A percentile compares a stretch with the other conserved stretches of the same genome.
phyloP scores from a whole-genome alignment of 169 alveolate genomes.

The Eimeria brunetti region DNA sequence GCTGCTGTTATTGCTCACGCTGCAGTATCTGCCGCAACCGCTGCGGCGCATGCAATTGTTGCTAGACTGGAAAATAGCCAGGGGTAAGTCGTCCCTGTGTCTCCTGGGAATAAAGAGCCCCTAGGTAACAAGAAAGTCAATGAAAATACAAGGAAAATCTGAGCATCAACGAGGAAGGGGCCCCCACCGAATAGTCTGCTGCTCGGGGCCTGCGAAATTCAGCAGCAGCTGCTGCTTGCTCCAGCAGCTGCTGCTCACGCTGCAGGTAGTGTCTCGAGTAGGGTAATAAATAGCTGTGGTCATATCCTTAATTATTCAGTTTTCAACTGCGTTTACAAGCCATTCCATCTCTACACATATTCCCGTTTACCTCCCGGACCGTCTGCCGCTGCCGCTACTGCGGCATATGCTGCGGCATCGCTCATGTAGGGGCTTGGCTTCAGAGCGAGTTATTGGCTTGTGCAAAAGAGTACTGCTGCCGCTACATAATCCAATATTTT shows the following conservation, averaged over 20 bases:
- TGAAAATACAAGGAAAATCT: slow-evolving; percentile 9
- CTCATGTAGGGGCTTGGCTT: slow-evolving; percentile 52
- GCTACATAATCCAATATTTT: neutral
- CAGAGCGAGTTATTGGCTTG: neutral
- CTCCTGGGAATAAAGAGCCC: slow-evolving; percentile 30
- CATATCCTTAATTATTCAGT: neutral
- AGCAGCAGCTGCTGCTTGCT: slow-evolving; percentile 68
- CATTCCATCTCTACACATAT: neutral
- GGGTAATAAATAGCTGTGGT: neutral
- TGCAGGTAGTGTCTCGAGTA: slow-evolving; percentile 36
- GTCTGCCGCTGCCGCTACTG: slow-evolving; percentile 18
- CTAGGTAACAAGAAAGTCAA: slow-evolving; percentile 23
- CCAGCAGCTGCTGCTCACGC: slow-evolving; percentile 63
- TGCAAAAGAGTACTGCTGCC: neutral
- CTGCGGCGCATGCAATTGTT: slow-evolving; percentile 61
- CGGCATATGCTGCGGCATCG: neutral
- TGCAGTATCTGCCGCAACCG: slow-evolving; percentile 33
- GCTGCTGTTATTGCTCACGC: slow-evolving; percentile 7
- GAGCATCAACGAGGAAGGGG: slow-evolving; percentile 47
- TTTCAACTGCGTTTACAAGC: neutral
- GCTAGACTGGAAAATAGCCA: slow-evolving; percentile 39
- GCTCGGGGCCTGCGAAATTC: slow-evolving; percentile 65
- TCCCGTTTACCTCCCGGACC: neutral
- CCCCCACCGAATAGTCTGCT: slow-evolving; percentile 56
- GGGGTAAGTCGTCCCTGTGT: slow-evolving; percentile 38